Conservation (phyloP, 2,329 filamentous ascomycete genomes). For the Trichoderma asperellum region DNA sequence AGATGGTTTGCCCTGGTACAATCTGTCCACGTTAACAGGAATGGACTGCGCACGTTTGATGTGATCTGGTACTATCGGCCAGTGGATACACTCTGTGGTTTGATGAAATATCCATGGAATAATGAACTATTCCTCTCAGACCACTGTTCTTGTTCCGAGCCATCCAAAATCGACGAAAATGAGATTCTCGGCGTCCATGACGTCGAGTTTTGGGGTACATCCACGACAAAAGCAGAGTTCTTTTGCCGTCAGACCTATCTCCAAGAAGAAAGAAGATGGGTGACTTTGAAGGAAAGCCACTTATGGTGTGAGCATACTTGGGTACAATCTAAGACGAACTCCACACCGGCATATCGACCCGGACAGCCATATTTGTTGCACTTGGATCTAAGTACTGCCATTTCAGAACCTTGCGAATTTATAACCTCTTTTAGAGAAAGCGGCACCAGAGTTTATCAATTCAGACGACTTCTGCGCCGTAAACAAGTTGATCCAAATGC, state of each 20-base stretch:
- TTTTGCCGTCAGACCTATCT: conserved; percentile 75
- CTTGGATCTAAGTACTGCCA: conserved; percentile 36
- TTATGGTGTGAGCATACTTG: conserved; percentile 53
- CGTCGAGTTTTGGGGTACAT: conserved; percentile 61
- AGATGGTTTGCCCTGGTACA: conserved; percentile 76
- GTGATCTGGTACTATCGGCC: conserved; percentile 77
- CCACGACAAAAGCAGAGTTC: conserved; percentile 54
- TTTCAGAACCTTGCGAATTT: conserved; percentile 66
- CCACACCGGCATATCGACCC: conserved; percentile 42
- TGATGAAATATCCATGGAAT: conserved; percentile 67
- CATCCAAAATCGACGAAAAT: conserved; percentile 51
- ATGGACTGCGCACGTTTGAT: conserved; percentile 54
- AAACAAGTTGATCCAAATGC: conserved; percentile 42
- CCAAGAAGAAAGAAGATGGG: conserved; percentile 62
- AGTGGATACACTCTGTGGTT: conserved; percentile 69
- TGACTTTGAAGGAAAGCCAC: conserved; percentile 59
- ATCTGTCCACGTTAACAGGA: conserved; percentile 46
- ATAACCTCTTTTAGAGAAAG: conserved; percentile 38
- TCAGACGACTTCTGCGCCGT: conserved; percentile 61
- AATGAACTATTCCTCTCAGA: conserved; percentile 80
- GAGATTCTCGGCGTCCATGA: conserved; percentile 62
- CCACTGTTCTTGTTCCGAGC: conserved; percentile 69
- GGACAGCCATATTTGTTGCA: conserved; percentile 65
- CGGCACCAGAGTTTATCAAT: conserved; percentile 35
- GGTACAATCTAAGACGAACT: conserved; percentile 21